Evolutionary conservation across 192 early-diverging fungal species (phyloP), one percentile per base, ranked within the genome.

Genomic region (Pilaira anomala): DNA sequence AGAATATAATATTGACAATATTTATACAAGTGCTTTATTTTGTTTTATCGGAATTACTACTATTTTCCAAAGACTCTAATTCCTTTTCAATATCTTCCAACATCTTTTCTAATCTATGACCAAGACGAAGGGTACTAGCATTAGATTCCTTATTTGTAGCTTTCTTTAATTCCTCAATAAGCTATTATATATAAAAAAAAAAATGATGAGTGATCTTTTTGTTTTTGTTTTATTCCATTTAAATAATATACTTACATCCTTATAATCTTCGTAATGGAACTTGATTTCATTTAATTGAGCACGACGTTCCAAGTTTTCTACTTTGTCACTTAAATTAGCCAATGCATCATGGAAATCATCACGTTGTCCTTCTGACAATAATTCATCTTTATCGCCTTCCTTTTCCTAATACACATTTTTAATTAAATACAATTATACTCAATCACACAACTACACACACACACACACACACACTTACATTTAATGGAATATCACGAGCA

Each of bases 81-180:
- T 93, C 87, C 29, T 73, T 71, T 50, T 90, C 88, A 40, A 91
- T 78, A 65, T 81, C 84, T 62, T 71, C 64, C 53, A 91, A 78
- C 88, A 90, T 90, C 72, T 89, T 90, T 73, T 90, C 87, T 7
- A 93, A 77, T 25, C 80, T 83, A 25, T 72, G 67, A 14, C 84
- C 81, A 57, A 90, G 73, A 25, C 81, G 71, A 48, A 74, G 69
- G 4, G 80, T 74, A 3, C 76, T 74, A 39, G 84, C 82, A 53
- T 79, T 59, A 6, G 81, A 72, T 57, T 81, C 58, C 28, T 65
- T 69, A 52, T 74, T 62, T 24, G 69, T 73, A 26, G 72, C 80
- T 48, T 68, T 75, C 24, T 81, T 71, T 13, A 80, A 50, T 60
- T 77, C 75, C 64, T 77, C 75, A 50, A 77, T 78, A 44, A 80